A percentile compares a stretch with the other conserved stretches of the same genome.
phyloP scores from a whole-genome alignment of 1,284 basidiomycete genomes.

The Taiwanofungus camphoratus region DNA sequence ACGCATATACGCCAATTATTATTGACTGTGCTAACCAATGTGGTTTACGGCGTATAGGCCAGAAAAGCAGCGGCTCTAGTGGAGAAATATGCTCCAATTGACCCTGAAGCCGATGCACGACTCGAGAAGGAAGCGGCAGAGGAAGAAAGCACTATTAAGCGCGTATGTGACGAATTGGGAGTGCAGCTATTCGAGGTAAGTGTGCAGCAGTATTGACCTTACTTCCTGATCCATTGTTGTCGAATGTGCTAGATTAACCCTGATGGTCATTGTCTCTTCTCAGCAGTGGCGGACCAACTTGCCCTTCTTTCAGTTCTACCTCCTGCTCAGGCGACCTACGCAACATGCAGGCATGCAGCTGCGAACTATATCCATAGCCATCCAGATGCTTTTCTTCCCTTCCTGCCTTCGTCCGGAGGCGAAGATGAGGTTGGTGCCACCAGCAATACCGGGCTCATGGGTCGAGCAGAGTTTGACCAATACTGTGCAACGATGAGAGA shows the following conservation, averaged over 20 bases:
- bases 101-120: conserved; percentile 61
- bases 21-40: conserved; percentile 1
- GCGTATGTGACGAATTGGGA: conserved; percentile 62
- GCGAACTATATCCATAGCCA: conserved; percentile 82
- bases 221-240: background rate
- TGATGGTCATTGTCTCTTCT: conserved; percentile 94
- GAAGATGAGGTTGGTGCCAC: conserved; percentile 69
- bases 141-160: conserved; percentile 67
- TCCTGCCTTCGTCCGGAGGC: conserved; percentile 74
- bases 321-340: conserved; percentile 49
- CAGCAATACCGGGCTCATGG: conserved; percentile 70
- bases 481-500: conserved; percentile 82
- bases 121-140: conserved; percentile 65
- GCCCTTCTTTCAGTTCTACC: conserved; percentile 56
- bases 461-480: conserved; percentile 55
- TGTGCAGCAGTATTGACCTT: background rate
- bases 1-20: conserved; percentile 18
- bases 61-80: conserved; percentile 69
- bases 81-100: conserved; percentile 50
- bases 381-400: conserved; percentile 90
- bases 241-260: conserved; percentile 68
- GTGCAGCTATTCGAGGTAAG: conserved; percentile 70
- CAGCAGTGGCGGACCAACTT: conserved; percentile 89
- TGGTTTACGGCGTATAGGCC: conserved; percentile 40
- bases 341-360: conserved; percentile 63